phyloP scores from a whole-genome alignment of 345 rosid species.

The Arabidopsis suecica region DNA sequence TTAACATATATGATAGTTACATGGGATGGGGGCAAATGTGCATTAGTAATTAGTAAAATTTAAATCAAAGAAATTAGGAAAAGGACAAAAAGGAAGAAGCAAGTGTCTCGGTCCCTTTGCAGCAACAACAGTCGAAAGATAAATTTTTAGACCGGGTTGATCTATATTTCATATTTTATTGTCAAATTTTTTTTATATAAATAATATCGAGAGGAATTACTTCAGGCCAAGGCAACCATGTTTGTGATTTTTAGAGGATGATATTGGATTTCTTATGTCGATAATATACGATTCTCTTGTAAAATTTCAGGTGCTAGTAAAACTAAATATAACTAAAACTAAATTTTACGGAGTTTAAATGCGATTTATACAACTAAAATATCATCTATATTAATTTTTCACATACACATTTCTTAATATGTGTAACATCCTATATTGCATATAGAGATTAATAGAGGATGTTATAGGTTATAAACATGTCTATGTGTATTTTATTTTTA shows the following conservation, averaged over 20 bases:
- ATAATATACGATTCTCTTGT: neutral
- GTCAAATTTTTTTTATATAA: neutral
- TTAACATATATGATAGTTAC: slow-evolving; percentile 1
- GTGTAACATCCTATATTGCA: no score
- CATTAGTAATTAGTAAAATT: neutral
- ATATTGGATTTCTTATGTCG: no score
- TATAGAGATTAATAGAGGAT: no score
- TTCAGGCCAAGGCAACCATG: neutral
- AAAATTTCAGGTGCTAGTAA: no score
- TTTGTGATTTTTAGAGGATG: neutral
- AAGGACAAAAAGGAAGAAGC: neutral
- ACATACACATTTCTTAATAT: neutral
- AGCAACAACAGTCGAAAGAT: neutral
- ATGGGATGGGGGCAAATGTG: neutral
- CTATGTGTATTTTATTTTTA: no score
- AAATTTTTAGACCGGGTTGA: neutral
- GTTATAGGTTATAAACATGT: no score
- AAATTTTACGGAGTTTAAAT: no score
- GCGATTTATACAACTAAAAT: no score
- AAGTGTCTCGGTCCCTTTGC: neutral
- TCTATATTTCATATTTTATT: neutral
- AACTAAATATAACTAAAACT: no score
- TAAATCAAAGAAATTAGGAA: neutral
- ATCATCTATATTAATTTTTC: neutral
- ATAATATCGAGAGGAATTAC: neutral